A percentile compares a stretch with the other conserved stretches of the same genome.
phyloP scores from a whole-genome alignment of 352 stramenopile species.

The Pythium brachiatum region DNA sequence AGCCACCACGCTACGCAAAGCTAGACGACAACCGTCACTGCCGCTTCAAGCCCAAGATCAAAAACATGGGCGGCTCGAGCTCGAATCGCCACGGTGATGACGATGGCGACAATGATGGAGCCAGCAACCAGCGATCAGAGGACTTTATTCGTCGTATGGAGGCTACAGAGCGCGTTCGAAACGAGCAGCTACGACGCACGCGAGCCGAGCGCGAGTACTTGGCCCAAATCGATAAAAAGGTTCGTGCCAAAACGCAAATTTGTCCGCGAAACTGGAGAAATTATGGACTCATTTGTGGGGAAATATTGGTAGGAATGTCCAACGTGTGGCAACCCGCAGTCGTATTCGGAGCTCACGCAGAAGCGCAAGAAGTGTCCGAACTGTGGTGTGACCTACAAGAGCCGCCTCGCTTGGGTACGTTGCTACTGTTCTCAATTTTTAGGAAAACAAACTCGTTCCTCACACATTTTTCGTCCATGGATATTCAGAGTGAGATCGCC shows the following conservation, averaged over 20 bases:
- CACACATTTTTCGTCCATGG: neutral
- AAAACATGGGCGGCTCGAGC: constrained; percentile 25
- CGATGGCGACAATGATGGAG: constrained; percentile 43
- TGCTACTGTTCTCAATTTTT: neutral
- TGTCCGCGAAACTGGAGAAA: too few relatives aligned
- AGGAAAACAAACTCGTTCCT: neutral
- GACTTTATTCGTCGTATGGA: constrained; percentile 78
- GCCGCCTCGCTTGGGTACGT: constrained; percentile 62
- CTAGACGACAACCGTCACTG: constrained; percentile 62
- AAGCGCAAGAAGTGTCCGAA: constrained; percentile 84
- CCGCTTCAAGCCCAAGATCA: constrained; percentile 46
- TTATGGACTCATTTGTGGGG: neutral
- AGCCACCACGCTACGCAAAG: constrained; percentile 37
- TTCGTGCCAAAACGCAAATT: too few relatives aligned
- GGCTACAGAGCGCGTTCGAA: constrained; percentile 55
- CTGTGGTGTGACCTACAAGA: constrained; percentile 66
- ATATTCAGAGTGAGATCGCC: constrained; percentile 45
- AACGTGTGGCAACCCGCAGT: constrained; percentile 67
- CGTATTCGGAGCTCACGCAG: constrained; percentile 70
- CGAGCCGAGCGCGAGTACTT: constrained; percentile 58
- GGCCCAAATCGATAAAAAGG: constrained; percentile 67
- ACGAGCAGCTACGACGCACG: constrained; percentile 55
- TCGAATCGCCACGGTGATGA: constrained; percentile 24
- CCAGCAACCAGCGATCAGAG: constrained; percentile 34
- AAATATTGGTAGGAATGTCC: constrained; percentile 49